A percentile compares a stretch with the other conserved stretches of the same genome.
Conservation (phyloP, 768 basidiomycete species). For the Rhizopogon vinicolor region DNA sequence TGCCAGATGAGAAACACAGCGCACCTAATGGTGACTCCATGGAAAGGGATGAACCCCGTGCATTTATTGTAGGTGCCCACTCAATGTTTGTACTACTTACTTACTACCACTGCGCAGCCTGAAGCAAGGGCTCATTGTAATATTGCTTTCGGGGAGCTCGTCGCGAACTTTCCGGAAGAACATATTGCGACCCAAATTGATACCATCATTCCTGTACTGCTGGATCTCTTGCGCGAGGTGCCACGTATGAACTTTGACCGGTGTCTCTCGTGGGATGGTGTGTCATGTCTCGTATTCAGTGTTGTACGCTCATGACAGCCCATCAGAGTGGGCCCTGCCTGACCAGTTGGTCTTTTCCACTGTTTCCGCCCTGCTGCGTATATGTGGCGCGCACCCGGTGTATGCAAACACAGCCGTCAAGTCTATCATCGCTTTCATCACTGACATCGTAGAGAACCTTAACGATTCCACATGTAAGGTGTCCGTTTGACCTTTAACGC, state of each 20-base stretch:
- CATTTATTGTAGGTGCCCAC: constrained; percentile 53
- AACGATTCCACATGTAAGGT: constrained; percentile 49
- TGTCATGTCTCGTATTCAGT: constrained; percentile 6
- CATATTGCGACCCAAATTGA: constrained; percentile 49
- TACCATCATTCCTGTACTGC: constrained; percentile 52
- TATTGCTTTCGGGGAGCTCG: constrained; percentile 79
- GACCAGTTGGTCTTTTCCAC: constrained; percentile 82
- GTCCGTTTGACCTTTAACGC: neutral
- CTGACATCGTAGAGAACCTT: constrained; percentile 42
- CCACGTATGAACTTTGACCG: constrained; percentile 75
- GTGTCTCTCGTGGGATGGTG: constrained; percentile 79
- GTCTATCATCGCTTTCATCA: neutral
- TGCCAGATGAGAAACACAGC: constrained; percentile 20
- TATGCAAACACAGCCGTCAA: constrained; percentile 45
- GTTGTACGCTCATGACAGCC: neutral
- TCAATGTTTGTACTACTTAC: neutral
- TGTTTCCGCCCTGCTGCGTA: constrained; percentile 66
- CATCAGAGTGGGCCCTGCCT: constrained; percentile 79
- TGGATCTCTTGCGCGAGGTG: constrained; percentile 67
- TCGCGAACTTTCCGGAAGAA: constrained; percentile 54
- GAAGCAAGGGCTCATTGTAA: constrained; percentile 73
- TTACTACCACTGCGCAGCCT: constrained; percentile 37
- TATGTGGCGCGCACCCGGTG: constrained; percentile 50
- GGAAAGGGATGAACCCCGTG: constrained; percentile 20
- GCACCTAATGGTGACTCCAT: constrained; percentile 15